Base-by-base conservation (phyloP, 2,329 filamentous ascomycete genomes). In the Torrubiella hemipterigena region DNA sequence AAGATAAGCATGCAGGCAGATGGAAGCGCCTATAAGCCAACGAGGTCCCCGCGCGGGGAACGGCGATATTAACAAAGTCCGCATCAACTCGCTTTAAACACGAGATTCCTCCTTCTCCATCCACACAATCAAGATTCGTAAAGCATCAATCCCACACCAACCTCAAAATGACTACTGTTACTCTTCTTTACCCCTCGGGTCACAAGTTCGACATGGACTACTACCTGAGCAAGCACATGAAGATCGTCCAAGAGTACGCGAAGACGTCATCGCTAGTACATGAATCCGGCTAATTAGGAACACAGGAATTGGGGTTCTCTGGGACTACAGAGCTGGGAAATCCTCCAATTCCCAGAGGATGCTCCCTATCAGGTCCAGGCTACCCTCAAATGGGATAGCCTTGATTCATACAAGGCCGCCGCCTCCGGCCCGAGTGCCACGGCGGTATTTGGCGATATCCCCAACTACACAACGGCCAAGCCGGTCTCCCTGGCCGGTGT, bases 141-240 rank as follows among this genome's bases (percentile, higher is more conserved):
- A n/a, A n/a, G n/a, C n/a, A n/a, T n/a, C n/a, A n/a, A n/a, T n/a
- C n/a, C n/a, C n/a, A n/a, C 22, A 24, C 12, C 14, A 24, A 6
- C 11, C 6, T 24, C 27, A 34, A 23, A 24, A 37, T 37, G 38
- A 18, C 37, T 17, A 38, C 40, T 36, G 23, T 49, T 31, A 45
- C 45, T 18, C 45, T 58, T 17, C 33, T 59, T 25, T 69, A 67
- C 44, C 59, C 62, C 4, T 45, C 49, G 29, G 55, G 48, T n/a
- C 42, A 47, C 22, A 50, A 48, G 37, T 69, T 68, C 50, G 47
- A 69, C 49, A 48, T 64, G 40, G 51, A 63, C 20, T 69, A 68
- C 54, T 69, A 67, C 43, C 42, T 65, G 22, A 33, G 42, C 4
- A 55, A 38, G 14, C 64, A 69, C 51, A 62, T 69, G 56, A 54